These are phyloP conservation scores for Hirschfeldia incana DNA, from an alignment of 345 rosid species.

Conservation along the genomic window DNA sequence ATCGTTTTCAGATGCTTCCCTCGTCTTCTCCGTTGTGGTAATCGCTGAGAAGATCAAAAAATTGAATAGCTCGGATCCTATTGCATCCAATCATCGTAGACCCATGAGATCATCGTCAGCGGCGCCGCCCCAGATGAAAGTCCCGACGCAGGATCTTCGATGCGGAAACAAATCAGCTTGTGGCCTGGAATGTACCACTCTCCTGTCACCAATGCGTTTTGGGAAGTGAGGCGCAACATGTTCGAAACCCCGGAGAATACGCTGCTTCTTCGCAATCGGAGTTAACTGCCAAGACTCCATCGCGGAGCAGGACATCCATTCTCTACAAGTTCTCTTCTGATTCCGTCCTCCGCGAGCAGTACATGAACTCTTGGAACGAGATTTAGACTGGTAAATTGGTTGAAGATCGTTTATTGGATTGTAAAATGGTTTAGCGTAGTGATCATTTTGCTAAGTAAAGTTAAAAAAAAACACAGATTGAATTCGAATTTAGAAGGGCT, in stretches of 20 bases:
- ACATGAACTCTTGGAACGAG: conserved; percentile 86
- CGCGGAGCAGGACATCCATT: conserved; percentile 71
- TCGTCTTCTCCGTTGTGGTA: too few species aligned
- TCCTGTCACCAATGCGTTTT: conserved; percentile 85
- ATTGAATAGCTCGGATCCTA: too few species aligned
- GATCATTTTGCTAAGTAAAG: not conserved
- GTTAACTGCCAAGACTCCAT: conserved; percentile 53
- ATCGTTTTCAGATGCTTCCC: too few species aligned
- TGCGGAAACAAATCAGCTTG: conserved; percentile 73
- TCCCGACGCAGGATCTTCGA: conserved; percentile 73
- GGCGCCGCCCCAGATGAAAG: too few species aligned
- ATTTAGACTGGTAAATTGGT: conserved; percentile 76
- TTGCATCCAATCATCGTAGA: too few species aligned
- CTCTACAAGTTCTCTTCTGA: conserved; percentile 77
- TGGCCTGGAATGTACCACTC: conserved; percentile 99
- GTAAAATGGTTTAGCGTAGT: not conserved
- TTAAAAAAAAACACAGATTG: not conserved
- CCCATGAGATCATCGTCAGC: too few species aligned
- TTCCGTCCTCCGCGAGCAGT: conserved; percentile 74
- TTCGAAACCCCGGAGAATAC: conserved; percentile 40
- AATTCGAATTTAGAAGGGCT: not conserved
- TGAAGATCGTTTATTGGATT: conserved; percentile 47
- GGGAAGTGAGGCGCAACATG: conserved; percentile 81
- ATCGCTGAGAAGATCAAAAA: too few species aligned
- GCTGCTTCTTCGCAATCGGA: conserved; percentile 27